These are phyloP conservation scores for Barnettozyma pratensis DNA, from an alignment of 805 yeast species.

Conservation along the genomic window DNA sequence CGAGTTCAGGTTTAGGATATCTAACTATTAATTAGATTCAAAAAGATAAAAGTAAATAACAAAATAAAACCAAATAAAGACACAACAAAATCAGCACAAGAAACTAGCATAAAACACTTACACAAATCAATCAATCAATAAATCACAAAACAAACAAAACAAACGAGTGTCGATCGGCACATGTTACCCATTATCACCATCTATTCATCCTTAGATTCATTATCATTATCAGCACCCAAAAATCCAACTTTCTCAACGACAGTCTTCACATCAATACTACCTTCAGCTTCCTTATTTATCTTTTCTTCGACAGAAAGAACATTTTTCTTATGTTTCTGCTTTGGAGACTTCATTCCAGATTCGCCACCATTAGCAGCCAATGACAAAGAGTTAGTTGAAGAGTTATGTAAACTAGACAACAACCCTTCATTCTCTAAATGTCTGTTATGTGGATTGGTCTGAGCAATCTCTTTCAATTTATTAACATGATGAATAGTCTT, in stretches of 20 bases:
- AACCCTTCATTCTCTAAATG: conserved; percentile 18
- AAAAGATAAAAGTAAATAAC: too few relatives aligned
- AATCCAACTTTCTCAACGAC: background rate
- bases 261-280: background rate
- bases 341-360: background rate
- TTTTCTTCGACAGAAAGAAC: background rate
- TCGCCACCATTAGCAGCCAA: background rate
- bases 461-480: conserved; percentile 51
- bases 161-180: background rate
- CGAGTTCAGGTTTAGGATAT: too few relatives aligned
- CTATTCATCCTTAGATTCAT: background rate
- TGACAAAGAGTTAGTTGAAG: conserved; percentile 6
- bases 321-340: background rate
- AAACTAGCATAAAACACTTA: too few relatives aligned
- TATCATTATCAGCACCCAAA: background rate
- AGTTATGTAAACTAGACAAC: conserved; percentile 6
- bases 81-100: too few relatives aligned
- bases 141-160: background rate
- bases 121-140: too few relatives aligned
- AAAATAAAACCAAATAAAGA: too few relatives aligned
- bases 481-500: conserved; percentile 71
- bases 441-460: conserved; percentile 17
- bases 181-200: background rate
- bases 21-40: too few relatives aligned
- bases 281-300: background rate